Evolutionary conservation across 2,329 filamentous ascomycete species (phyloP).

Genomic region (Tolypocladium endophyticum): DNA sequence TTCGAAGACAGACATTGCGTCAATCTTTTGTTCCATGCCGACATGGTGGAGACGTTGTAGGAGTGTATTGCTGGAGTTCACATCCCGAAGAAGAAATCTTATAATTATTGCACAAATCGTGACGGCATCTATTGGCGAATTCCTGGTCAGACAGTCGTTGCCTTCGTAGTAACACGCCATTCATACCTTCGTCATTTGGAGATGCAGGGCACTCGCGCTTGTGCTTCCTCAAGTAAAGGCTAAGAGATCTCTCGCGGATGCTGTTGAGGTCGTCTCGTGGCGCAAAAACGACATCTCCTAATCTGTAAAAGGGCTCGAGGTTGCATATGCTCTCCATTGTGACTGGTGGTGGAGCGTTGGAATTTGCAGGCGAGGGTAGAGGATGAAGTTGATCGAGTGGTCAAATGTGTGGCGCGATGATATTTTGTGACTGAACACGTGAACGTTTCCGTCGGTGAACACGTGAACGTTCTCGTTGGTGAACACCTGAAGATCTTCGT

Average conservation of each 20-base stretch:
- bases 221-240: conserved; percentile 4
- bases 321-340: conserved; percentile 13
- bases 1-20: conserved; percentile 5
- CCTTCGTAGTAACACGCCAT: not conserved
- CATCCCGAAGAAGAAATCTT: conserved; percentile 1
- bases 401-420: too few species aligned
- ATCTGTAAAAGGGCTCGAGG: conserved; percentile 12
- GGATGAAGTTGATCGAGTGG: too few species aligned
- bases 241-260: conserved; percentile 3
- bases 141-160: not conserved
- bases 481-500: too few species aligned
- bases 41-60: conserved; percentile 4
- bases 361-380: not conserved
- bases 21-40: not conserved
- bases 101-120: conserved; percentile 3
- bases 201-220: not conserved
- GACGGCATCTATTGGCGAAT: conserved; percentile 4
- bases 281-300: conserved; percentile 5
- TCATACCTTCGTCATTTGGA: not conserved
- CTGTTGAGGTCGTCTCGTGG: conserved; percentile 5
- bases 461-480: too few species aligned
- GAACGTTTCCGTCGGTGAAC: too few species aligned
- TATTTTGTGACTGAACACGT: too few species aligned
- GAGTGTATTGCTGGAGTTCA: conserved; percentile 5
- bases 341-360: not conserved